Percentiles rank a stretch among this genome's conserved stretches.
Conservation (phyloP, 2,329 filamentous ascomycete species). For the Alternaria sp. region DNA sequence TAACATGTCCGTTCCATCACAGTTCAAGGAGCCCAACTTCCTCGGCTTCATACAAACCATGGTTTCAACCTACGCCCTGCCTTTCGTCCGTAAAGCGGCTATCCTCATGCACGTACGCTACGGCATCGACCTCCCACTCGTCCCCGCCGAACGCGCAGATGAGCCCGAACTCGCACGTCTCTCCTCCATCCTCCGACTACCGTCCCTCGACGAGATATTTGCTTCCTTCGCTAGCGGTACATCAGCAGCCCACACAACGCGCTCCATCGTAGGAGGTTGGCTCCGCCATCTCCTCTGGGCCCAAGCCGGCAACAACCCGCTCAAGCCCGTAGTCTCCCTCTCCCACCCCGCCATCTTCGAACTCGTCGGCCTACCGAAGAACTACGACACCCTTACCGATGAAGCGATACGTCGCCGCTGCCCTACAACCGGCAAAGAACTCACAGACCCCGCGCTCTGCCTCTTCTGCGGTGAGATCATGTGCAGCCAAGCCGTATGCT, state of each 20-base stretch:
- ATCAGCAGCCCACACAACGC: conserved; percentile 47
- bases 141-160: conserved; percentile 61
- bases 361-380: conserved; percentile 87
- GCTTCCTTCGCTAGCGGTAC: conserved; percentile 56
- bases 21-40: conserved; percentile 40
- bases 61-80: conserved; percentile 82
- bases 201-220: conserved; percentile 80
- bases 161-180: conserved; percentile 83
- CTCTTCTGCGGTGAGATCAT: conserved; percentile 97
- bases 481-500: conserved; percentile 93
- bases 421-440: conserved; percentile 87
- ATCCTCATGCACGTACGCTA: conserved; percentile 87
- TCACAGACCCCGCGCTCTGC: conserved; percentile 89
- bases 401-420: conserved; percentile 85
- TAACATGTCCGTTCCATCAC: conserved; percentile 29
- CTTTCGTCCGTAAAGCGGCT: conserved; percentile 83
- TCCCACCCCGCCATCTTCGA: conserved; percentile 94
- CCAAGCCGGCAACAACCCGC: conserved; percentile 51
- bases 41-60: conserved; percentile 48
- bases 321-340: conserved; percentile 54
- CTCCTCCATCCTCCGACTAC: conserved; percentile 75
- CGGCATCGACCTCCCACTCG: conserved; percentile 83
- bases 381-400: conserved; percentile 91
- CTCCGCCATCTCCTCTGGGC: conserved; percentile 66
- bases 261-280: conserved; percentile 70